Evolutionary conservation across 2,329 filamentous ascomycete species (phyloP).

Genomic region (Fusarium mexicanum): DNA sequence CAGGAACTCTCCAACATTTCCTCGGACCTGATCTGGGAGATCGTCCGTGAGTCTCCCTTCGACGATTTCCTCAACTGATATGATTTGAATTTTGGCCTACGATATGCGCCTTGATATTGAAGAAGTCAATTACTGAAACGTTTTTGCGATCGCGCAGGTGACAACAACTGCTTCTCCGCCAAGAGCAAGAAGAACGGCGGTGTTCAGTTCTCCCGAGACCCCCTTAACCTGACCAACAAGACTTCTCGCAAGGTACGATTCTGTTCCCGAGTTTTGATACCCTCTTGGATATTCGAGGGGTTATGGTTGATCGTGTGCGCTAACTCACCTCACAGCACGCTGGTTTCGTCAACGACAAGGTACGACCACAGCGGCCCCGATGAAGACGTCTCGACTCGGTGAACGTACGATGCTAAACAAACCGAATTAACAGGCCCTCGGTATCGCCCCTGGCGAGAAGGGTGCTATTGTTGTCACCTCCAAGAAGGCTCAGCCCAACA

Average conservation of each 20-base stretch:
- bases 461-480: constrained; percentile 81
- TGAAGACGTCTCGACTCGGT: constrained; percentile 19
- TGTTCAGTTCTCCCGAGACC: constrained; percentile 91
- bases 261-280: background rate
- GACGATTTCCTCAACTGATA: constrained; percentile 7
- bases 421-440: constrained; percentile 73
- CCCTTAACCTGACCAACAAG: constrained; percentile 91
- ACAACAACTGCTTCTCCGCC: constrained; percentile 89
- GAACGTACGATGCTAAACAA: constrained; percentile 36
- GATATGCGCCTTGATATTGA: constrained; percentile 20
- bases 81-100: background rate
- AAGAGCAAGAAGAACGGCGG: constrained; percentile 85
- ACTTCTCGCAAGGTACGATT: constrained; percentile 84
- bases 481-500: constrained; percentile 82
- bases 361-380: constrained; percentile 53
- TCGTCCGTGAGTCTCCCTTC: constrained; percentile 82
- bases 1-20: constrained; percentile 77
- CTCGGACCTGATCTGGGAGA: constrained; percentile 92
- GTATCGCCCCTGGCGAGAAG: constrained; percentile 78
- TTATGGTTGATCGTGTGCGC: constrained; percentile 30
- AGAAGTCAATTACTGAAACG: constrained; percentile 37
- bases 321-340: constrained; percentile 72
- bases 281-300: background rate
- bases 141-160: constrained; percentile 64
- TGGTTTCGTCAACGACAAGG: constrained; percentile 94